phyloP scores from a whole-genome alignment of 192 early-diverging fungal genomes.

The Mortierella hygrophila region DNA sequence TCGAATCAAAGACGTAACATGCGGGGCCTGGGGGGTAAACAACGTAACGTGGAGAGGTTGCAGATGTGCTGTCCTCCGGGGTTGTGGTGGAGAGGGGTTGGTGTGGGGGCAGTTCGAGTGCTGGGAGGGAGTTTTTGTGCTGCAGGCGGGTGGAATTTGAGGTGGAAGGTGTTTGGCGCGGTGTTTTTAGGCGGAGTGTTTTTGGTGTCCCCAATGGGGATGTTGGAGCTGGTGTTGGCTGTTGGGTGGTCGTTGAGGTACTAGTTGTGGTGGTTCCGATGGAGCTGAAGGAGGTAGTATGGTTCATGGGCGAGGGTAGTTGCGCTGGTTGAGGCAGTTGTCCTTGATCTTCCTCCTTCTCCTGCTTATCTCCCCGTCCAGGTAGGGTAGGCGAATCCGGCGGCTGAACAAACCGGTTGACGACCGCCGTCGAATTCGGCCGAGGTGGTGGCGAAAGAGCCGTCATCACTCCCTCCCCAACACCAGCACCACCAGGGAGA shows the following conservation, averaged over 20 bases:
- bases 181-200: not conserved
- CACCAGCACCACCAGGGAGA: not conserved
- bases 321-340: not conserved
- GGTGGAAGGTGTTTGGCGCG: not conserved
- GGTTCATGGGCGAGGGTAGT: not conserved
- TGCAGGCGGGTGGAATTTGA: not conserved
- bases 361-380: not conserved
- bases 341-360: not conserved
- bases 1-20: constrained; percentile 40
- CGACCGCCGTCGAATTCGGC: not conserved
- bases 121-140: not conserved
- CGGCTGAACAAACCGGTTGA: not conserved
- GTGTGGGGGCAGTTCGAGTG: not conserved
- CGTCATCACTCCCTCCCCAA: not conserved
- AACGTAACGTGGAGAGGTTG: constrained; percentile 12
- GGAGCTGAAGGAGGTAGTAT: not conserved
- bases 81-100: not conserved
- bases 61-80: not conserved
- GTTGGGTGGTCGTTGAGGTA: not conserved
- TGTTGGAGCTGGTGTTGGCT: not conserved
- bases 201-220: not conserved
- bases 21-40: constrained; percentile 18
- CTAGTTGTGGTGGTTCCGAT: not conserved
- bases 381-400: constrained; percentile 19
- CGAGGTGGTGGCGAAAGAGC: not conserved